A percentile compares a stretch with the other conserved stretches of the same genome.
Conservation (phyloP, 495 filamentous ascomycete species). For the Penicilliopsis zonata region DNA sequence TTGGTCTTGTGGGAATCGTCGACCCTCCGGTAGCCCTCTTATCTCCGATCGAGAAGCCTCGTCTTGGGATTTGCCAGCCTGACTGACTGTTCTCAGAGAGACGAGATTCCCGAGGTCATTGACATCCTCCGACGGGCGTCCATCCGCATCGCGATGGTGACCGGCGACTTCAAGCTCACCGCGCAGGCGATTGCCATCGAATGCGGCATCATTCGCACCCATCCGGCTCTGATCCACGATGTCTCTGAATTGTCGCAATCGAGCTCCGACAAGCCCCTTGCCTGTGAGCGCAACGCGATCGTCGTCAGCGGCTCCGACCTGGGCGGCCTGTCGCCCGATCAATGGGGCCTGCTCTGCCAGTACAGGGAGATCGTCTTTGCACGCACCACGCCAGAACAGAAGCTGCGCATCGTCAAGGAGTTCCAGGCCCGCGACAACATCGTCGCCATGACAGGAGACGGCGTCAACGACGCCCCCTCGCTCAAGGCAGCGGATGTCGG, state of each 20-base stretch:
- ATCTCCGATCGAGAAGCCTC: no score
- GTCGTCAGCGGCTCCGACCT: not conserved
- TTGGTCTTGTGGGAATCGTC: no score
- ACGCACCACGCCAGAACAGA: constrained; percentile 62
- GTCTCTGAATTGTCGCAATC: not conserved
- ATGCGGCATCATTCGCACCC: no score
- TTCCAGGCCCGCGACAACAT: constrained; percentile 38
- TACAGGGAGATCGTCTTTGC: constrained; percentile 43
- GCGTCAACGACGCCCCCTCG: constrained; percentile 47
- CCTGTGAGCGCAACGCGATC: constrained; percentile 36
- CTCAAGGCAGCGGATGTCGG: constrained; percentile 43
- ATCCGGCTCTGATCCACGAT: not conserved
- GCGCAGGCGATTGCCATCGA: no score
- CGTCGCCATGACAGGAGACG: constrained; percentile 45
- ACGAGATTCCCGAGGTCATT: not conserved
- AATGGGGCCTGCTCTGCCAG: not conserved
- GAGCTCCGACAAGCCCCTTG: constrained; percentile 5
- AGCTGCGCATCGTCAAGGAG: constrained; percentile 59
- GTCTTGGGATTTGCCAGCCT: constrained; percentile 5
- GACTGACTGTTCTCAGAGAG: not conserved
- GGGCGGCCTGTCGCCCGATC: not conserved
- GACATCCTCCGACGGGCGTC: not conserved
- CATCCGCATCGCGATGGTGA: no score
- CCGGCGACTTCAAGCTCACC: no score
- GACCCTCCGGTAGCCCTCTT: no score